phyloP scores from a whole-genome alignment of 1,284 basidiomycete genomes.

The Retiboletus flavoniger region DNA sequence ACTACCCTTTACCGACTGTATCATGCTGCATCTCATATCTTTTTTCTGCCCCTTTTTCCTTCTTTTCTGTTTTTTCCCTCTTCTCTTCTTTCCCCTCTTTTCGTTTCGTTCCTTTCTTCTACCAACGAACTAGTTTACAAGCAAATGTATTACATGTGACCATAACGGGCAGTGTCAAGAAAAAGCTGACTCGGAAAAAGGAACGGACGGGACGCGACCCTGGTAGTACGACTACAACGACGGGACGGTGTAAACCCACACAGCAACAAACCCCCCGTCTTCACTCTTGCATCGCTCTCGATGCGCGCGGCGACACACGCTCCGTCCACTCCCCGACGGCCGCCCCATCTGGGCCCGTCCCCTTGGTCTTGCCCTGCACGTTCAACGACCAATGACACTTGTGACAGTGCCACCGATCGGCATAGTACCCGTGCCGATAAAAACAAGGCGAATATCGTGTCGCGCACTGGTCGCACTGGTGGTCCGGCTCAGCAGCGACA shows the following conservation, averaged over 20 bases:
- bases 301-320: constrained; percentile 7
- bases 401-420: constrained; percentile 52
- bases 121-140: constrained; percentile 29
- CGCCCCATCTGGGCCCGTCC: background rate
- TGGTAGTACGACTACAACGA: too few species aligned
- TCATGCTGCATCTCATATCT: constrained; percentile 20
- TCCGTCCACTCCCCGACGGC: constrained; percentile 21
- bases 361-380: background rate
- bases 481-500: constrained; percentile 14
- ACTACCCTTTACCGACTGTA: constrained; percentile 25
- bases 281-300: constrained; percentile 25
- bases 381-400: constrained; percentile 47
- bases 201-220: background rate
- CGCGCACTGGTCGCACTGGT: constrained; percentile 35
- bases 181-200: background rate
- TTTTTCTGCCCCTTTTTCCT: background rate
- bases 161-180: constrained; percentile 22
- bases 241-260: too few species aligned
- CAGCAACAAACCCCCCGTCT: background rate
- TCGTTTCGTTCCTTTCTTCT: background rate
- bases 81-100: background rate
- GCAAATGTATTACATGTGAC: constrained; percentile 26
- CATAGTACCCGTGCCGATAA: constrained; percentile 27
- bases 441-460: constrained; percentile 44
- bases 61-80: background rate